Evolutionary conservation across 179 eudicot species (phyloP), one percentile per base, ranked within the genome.

Genomic region (Silene coronaria): DNA sequence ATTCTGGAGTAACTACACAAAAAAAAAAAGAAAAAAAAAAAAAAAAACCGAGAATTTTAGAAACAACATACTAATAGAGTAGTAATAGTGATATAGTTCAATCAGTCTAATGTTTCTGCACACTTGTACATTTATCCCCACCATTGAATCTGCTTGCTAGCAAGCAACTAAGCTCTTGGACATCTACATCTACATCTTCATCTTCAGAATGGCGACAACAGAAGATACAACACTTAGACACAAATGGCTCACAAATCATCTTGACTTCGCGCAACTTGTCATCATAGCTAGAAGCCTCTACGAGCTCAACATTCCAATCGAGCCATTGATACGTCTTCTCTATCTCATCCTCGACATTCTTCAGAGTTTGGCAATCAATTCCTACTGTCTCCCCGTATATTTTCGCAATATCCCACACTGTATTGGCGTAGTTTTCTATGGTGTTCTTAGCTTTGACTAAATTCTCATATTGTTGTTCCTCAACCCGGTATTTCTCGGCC

Each of bases 271-370:
- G 36, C 75, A 57, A 3, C 75, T 58, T 72, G 19, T 58, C 48
- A 63, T n/a, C 51, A 10, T 53, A 72, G 7, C 0, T 28, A 16
- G 75, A 72, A 30, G 75, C 48, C 27, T 72, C 75, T 27, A 12
- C n/a, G 30, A 72, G 30, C 62, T 28, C 26, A n/a, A 21, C 30
- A 55, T 72, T 57, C 64, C 45, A 55, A 5, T 72, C 65, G 4
- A 72, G 64, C 75, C 75, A 72, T 26, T 55, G 64, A 17, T 55
- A 14, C 13, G 75, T 57, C 62, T 48, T 51, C 59, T 70, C 74
- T 4, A 51, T 70, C 38, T 58, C 74, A 5, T 70, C 74, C 74
- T 22, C 60, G 0, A 70, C 13, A 7, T 48, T 51, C 19, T 70
- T 70, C 60, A 67, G 71, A 67, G 22, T 55, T 55, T 55, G 21